These are phyloP conservation scores for Spergularia bocconei DNA, from an alignment of 148 eudicot species.

Conservation along the genomic window DNA sequence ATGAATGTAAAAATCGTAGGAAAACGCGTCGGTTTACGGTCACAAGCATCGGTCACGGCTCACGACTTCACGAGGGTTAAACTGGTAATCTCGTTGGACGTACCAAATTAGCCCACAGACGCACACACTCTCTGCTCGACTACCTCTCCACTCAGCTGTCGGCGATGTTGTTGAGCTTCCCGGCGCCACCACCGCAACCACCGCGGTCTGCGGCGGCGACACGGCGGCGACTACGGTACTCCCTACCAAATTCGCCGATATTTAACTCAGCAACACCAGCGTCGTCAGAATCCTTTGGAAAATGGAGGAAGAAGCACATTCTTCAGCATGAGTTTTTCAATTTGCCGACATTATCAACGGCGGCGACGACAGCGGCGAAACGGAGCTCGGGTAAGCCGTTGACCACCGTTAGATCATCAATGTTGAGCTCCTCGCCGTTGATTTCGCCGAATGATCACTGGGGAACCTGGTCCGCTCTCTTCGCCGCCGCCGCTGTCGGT, in stretches of 20 bases:
- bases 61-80: too few species aligned
- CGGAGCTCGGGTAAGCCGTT: constrained; percentile 22
- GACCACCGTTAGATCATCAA: constrained; percentile 31
- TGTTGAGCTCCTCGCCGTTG: constrained; percentile 46
- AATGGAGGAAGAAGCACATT: background rate
- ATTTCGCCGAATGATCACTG: constrained; percentile 72
- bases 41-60: too few species aligned
- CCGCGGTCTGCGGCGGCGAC: constrained; percentile 20
- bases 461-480: constrained; percentile 88
- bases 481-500: constrained; percentile 73
- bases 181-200: constrained; percentile 1
- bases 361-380: background rate
- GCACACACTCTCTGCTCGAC: too few species aligned
- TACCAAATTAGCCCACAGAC: too few species aligned
- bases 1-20: too few species aligned
- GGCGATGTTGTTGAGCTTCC: constrained; percentile 18
- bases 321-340: background rate
- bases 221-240: background rate
- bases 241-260: constrained; percentile 13
- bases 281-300: background rate
- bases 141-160: background rate
- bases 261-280: background rate
- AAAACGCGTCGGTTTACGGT: too few species aligned
- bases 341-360: constrained; percentile 8
- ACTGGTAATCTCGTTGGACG: too few species aligned